Evolutionary conservation across 192 early-diverging fungal species (phyloP).

Genomic region (Backusella liffmaniae): DNA sequence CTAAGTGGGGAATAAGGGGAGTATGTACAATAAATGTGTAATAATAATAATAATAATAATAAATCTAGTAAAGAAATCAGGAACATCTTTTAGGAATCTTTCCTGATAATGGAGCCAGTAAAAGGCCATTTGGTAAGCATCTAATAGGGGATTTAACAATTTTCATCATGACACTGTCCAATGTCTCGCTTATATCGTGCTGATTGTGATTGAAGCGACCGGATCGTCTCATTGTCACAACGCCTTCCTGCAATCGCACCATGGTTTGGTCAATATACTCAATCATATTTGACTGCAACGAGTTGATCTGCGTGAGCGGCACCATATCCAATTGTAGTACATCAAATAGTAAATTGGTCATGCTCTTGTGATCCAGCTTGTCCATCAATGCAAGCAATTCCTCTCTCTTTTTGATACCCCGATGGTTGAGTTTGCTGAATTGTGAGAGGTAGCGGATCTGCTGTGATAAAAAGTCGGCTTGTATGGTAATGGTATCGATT

Average conservation of each 20-base stretch:
- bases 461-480: slow-evolving; percentile 12
- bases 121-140: background rate
- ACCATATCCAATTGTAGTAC: background rate
- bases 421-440: background rate
- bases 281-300: background rate
- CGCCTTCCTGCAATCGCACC: background rate
- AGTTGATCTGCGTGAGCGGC: background rate
- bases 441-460: slow-evolving; percentile 1
- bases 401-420: background rate
- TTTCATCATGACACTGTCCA: background rate
- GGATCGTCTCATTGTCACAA: background rate
- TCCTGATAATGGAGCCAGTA: background rate
- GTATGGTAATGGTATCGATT: slow-evolving; percentile 20
- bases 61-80: background rate
- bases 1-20: background rate
- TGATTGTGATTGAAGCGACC: background rate
- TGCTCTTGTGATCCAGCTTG: background rate
- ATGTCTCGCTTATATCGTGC: background rate
- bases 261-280: background rate
- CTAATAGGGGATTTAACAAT: background rate
- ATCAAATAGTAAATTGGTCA: background rate
- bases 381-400: background rate
- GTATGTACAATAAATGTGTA: background rate
- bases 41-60: background rate
- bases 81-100: background rate